phyloP scores from a whole-genome alignment of 2,329 filamentous ascomycete genomes.

The Xylaria sp. region DNA sequence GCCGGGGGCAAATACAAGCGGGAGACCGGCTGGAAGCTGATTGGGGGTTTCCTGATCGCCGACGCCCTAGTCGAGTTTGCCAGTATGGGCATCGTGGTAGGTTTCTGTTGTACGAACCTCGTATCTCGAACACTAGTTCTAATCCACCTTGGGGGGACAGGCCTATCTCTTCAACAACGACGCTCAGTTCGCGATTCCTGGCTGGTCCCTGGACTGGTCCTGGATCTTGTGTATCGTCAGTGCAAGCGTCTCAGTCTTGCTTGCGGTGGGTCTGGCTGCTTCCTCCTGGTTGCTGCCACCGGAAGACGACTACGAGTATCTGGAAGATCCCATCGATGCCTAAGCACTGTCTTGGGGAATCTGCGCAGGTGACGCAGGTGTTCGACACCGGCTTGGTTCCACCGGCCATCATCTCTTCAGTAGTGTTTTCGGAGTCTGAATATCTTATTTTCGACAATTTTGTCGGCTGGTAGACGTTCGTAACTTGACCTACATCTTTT shows the following conservation, averaged over 20 bases:
- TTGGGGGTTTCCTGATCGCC: slow-evolving; percentile 66
- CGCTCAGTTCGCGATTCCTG: slow-evolving; percentile 75
- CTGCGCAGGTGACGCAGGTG: neutral
- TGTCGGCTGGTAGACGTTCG: slow-evolving; percentile 5
- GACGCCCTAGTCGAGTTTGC: slow-evolving; percentile 71
- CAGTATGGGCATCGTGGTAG: slow-evolving; percentile 82
- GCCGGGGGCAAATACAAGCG: slow-evolving; percentile 78
- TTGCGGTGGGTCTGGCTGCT: slow-evolving; percentile 61
- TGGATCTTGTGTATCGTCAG: slow-evolving; percentile 72
- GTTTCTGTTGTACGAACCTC: slow-evolving; percentile 39
- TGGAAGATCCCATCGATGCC: slow-evolving; percentile 58
- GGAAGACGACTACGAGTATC: slow-evolving; percentile 84
- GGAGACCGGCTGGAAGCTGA: slow-evolving; percentile 79
- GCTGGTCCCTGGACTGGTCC: slow-evolving; percentile 78
- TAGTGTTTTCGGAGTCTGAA: neutral
- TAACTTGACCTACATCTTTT: neutral
- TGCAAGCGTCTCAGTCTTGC: slow-evolving; percentile 54
- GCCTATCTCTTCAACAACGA: slow-evolving; percentile 84
- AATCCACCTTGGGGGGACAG: slow-evolving; percentile 45
- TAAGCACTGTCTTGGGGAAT: slow-evolving; percentile 22
- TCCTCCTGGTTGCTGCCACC: slow-evolving; percentile 72
- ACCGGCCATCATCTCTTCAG: neutral
- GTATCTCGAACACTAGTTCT: neutral
- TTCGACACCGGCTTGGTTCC: neutral
- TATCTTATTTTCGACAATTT: slow-evolving; percentile 4